A percentile compares a stretch with the other conserved stretches of the same genome.
These are phyloP conservation scores for Aspergillus texensis DNA, from an alignment of 2,329 filamentous ascomycete species.

Conservation along the genomic window DNA sequence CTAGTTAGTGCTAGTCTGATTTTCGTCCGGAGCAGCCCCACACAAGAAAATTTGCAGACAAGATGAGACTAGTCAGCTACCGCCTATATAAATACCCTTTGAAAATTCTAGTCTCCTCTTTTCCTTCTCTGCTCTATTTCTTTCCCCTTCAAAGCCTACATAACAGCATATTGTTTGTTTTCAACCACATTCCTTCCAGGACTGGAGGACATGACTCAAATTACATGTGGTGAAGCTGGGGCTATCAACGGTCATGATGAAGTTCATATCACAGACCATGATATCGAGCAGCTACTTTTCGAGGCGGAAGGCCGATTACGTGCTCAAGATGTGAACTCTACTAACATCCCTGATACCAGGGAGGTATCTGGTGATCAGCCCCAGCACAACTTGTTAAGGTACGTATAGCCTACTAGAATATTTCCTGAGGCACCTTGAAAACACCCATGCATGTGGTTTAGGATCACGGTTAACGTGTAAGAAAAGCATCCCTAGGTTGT, in stretches of 20 bases:
- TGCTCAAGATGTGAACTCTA: conserved; percentile 21
- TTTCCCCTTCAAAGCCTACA: background rate
- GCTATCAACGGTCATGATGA: conserved; percentile 7
- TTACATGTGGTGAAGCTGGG: conserved; percentile 2
- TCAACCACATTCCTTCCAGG: conserved; percentile 4
- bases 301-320: conserved; percentile 64
- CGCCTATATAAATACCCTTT: background rate
- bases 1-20: background rate
- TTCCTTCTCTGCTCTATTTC: background rate
- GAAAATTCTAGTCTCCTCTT: background rate
- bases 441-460: background rate
- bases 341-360: background rate
- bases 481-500: conserved; percentile 54
- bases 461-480: background rate
- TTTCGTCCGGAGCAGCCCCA: background rate
- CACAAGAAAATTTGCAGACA: background rate
- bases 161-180: background rate
- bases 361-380: background rate
- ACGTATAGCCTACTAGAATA: background rate
- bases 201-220: conserved; percentile 10
- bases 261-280: conserved; percentile 61
- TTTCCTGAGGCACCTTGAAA: too few species aligned
- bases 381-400: conserved; percentile 17
- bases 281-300: conserved; percentile 64
- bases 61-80: background rate